Conservation (phyloP, 192 early-diverging fungal species). For the Entomortierella beljakovae region DNA sequence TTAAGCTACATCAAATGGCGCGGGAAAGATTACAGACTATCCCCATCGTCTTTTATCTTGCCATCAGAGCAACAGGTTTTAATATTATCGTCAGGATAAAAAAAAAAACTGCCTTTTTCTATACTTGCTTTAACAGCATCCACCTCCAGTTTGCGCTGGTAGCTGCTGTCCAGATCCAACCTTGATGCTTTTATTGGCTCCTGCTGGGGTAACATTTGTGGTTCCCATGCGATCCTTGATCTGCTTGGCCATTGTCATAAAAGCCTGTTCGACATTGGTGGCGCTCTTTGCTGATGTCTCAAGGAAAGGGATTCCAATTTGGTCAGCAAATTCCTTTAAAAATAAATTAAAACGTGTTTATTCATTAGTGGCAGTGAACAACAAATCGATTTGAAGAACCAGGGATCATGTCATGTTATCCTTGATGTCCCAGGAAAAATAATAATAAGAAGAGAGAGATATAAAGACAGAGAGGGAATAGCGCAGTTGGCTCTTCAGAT, state of each 20-base stretch:
- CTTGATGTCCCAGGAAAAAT: too few relatives aligned
- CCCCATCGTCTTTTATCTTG: too few relatives aligned
- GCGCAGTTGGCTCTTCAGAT: background rate
- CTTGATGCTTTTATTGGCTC: constrained; percentile 63
- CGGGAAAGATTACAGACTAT: too few relatives aligned
- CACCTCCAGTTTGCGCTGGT: constrained; percentile 59
- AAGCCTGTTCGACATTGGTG: constrained; percentile 98
- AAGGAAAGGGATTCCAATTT: constrained; percentile 90
- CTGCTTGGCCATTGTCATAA: constrained; percentile 99
- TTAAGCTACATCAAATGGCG: too few relatives aligned
- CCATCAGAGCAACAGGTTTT: too few relatives aligned
- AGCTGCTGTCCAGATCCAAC: constrained; percentile 63
- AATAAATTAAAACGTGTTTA: background rate
- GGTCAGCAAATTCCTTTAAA: constrained; percentile 89
- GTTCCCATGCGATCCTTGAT: constrained; percentile 94
- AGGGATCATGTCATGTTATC: too few relatives aligned
- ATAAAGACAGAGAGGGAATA: too few relatives aligned
- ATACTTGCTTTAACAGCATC: constrained; percentile 61
- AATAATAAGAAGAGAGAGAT: too few relatives aligned
- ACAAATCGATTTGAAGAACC: too few relatives aligned
- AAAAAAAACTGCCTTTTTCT: too few relatives aligned
- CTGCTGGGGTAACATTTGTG: constrained; percentile 53
- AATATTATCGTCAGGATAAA: too few relatives aligned
- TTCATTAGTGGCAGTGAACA: too few relatives aligned
- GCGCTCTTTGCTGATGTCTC: constrained; percentile 99